Conservation (phyloP, 441 rosid genomes). For the Geranium incanum region DNA sequence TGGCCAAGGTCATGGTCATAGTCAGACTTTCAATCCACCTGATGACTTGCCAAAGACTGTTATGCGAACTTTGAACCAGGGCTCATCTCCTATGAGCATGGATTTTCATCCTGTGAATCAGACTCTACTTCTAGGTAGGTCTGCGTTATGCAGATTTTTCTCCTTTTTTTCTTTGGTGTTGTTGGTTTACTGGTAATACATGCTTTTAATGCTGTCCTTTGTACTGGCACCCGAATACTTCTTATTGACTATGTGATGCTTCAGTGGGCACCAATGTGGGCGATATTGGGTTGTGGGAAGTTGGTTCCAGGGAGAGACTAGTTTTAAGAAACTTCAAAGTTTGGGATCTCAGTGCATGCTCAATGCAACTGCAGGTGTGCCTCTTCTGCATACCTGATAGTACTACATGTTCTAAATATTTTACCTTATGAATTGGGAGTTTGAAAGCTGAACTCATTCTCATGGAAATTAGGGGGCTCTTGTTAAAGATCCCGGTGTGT, state of each 20-base stretch:
- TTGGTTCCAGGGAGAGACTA: conserved; percentile 56
- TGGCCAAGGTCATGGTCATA: conserved; percentile 42
- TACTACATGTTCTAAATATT: background rate
- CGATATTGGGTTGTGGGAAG: conserved; percentile 64
- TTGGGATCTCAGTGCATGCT: conserved; percentile 52
- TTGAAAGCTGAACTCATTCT: conserved; percentile 8
- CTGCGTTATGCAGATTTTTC: conserved; percentile 13
- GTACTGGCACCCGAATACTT: conserved; percentile 11
- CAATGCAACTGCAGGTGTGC: conserved; percentile 56
- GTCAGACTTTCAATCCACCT: conserved; percentile 53
- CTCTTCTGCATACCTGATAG: background rate
- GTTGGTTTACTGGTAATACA: background rate
- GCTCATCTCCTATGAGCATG: conserved; percentile 69
- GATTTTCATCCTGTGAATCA: conserved; percentile 74
- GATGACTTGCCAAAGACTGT: conserved; percentile 69
- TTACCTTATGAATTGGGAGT: conserved; percentile 9
- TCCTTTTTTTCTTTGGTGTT: background rate
- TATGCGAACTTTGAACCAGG: conserved; percentile 47
- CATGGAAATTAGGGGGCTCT: conserved; percentile 43
- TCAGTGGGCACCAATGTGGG: conserved; percentile 82
- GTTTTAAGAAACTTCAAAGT: conserved; percentile 51
- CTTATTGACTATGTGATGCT: conserved; percentile 11
- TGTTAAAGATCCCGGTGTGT: conserved; percentile 43
- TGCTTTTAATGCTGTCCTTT: conserved; percentile 12
- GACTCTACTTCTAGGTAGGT: conserved; percentile 73